Conservation (phyloP, 352 stramenopile species). For the Phytopythium boreale region DNA sequence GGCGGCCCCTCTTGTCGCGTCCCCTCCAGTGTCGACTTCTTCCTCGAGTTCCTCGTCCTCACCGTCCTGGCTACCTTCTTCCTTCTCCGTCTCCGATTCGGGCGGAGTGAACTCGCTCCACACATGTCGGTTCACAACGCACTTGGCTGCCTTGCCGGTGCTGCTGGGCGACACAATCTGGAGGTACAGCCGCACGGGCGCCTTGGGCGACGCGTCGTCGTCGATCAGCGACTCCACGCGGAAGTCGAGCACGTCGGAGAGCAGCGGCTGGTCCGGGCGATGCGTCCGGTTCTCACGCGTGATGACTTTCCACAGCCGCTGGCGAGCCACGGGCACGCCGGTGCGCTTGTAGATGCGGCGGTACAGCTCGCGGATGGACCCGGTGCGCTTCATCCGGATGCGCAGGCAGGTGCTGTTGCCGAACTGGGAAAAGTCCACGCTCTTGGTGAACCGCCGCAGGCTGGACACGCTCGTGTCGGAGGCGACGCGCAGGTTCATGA, state of each 20-base stretch:
- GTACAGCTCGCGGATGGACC: conserved; percentile 66
- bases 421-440: conserved; percentile 74
- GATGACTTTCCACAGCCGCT: conserved; percentile 85
- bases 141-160: conserved; percentile 2
- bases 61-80: conserved; percentile 14
- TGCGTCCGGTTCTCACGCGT: conserved; percentile 81
- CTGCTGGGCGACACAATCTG: conserved; percentile 37
- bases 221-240: conserved; percentile 68
- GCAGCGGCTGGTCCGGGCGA: conserved; percentile 61
- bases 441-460: conserved; percentile 76
- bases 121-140: conserved; percentile 7
- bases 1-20: not conserved
- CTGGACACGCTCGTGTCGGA: conserved; percentile 64
- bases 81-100: conserved; percentile 14
- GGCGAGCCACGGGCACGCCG: conserved; percentile 55
- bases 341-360: conserved; percentile 54
- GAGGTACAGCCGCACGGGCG: conserved; percentile 67
- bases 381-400: conserved; percentile 63
- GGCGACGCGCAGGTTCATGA: conserved; percentile 75
- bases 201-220: conserved; percentile 63
- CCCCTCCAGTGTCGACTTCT: not conserved
- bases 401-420: conserved; percentile 51
- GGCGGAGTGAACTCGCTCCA: conserved; percentile 55
- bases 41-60: conserved; percentile 7
- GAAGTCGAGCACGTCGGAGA: conserved; percentile 32